Evolutionary conservation across 202 grass and related monocot genomes (phyloP).

Genomic region (Tripidium arundinaceum): DNA sequence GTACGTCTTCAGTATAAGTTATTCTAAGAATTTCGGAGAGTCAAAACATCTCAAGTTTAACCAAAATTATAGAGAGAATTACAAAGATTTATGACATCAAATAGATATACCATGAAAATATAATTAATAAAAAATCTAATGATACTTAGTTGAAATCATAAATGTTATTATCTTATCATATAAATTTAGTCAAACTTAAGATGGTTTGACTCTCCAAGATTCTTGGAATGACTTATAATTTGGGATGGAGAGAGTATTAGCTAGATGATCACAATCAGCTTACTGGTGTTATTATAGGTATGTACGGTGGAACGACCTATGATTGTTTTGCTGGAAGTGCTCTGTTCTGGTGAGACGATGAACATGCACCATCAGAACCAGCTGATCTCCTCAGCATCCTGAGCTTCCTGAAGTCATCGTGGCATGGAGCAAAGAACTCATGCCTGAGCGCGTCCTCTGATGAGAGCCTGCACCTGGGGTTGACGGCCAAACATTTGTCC

Average conservation of each 20-base stretch:
- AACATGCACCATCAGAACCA: slow-evolving; percentile 25
- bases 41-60: too few species aligned
- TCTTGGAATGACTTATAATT: too few species aligned
- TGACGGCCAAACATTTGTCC: slow-evolving; percentile 73
- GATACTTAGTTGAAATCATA: too few species aligned
- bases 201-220: too few species aligned
- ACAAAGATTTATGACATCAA: too few species aligned
- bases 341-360: background rate
- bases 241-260: too few species aligned
- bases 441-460: slow-evolving; percentile 74
- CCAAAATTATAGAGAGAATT: too few species aligned
- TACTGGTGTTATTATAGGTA: slow-evolving; percentile 20
- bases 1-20: slow-evolving; percentile 6
- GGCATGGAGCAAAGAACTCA: slow-evolving; percentile 54
- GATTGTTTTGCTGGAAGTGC: background rate
- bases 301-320: slow-evolving; percentile 6
- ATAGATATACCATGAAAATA: too few species aligned
- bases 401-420: slow-evolving; percentile 42
- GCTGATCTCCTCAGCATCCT: slow-evolving; percentile 29
- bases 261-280: slow-evolving; percentile 13
- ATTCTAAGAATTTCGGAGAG: too few species aligned
- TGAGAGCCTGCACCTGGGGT: slow-evolving; percentile 72
- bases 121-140: too few species aligned
- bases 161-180: too few species aligned
- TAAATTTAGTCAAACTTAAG: too few species aligned